These are phyloP conservation scores for Pichia membranifaciens DNA, from an alignment of 805 yeast species.

Conservation along the genomic window DNA sequence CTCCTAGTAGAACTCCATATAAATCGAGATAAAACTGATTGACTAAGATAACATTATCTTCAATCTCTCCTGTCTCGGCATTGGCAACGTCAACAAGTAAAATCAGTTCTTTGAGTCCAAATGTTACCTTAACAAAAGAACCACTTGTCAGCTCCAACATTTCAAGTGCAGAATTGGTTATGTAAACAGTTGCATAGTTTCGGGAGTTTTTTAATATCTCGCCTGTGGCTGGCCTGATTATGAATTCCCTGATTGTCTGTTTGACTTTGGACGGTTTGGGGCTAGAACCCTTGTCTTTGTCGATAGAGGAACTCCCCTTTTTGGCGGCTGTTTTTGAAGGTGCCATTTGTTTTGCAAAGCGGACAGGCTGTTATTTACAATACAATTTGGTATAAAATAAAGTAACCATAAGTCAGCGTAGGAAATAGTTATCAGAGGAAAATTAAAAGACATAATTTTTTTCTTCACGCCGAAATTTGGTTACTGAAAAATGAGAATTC, in stretches of 20 bases:
- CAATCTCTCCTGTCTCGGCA: conserved; percentile 17
- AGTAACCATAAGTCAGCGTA: no score
- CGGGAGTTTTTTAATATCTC: conserved; percentile 5
- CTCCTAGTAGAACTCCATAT: conserved; percentile 27
- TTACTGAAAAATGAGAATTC: no score
- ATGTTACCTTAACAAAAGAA: conserved; percentile 22
- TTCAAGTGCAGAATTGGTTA: conserved; percentile 22
- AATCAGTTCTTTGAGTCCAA: conserved; percentile 20
- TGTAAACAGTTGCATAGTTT: conserved; percentile 18
- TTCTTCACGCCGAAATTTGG: no score
- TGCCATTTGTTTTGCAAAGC: no score
- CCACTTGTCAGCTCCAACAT: conserved; percentile 23
- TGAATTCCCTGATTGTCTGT: conserved; percentile 24
- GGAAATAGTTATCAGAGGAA: no score
- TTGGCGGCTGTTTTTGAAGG: not conserved
- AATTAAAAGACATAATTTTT: no score
- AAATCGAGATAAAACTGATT: conserved; percentile 18
- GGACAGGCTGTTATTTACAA: no score
- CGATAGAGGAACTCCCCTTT: not conserved
- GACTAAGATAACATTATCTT: conserved; percentile 27
- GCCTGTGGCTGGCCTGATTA: conserved; percentile 23
- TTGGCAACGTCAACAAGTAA: conserved; percentile 15
- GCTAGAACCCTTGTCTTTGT: conserved; percentile 1
- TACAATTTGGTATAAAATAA: no score
- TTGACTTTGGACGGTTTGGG: conserved; percentile 11